Evolutionary conservation across 768 basidiomycete genomes (phyloP), one percentile per base, ranked within the genome.

Genomic region (Agaricus subrufescens): DNA sequence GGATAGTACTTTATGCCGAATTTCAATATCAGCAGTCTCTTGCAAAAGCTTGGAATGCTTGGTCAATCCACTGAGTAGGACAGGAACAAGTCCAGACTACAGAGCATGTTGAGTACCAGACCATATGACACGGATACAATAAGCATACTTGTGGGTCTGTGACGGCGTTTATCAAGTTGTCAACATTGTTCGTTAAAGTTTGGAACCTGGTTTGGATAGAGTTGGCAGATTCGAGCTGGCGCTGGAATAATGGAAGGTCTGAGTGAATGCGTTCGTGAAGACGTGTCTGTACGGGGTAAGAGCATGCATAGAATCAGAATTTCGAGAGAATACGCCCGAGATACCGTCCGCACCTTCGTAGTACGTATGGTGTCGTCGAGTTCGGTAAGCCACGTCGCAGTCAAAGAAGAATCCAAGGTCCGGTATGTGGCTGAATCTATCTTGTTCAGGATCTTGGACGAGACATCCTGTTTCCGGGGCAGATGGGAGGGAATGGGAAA

Each of bases 241-340:
- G 70, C 50, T 87, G 80, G 57, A 93, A 91, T 25, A 74, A 68
- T 11, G 83, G 80, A 14, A 83, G 70, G 67, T 91, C 80, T 14
- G 73, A 69, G 56, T 86, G 78, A 60, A 93, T 86, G 47, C 88
- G 82, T 61, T 87, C 84, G 61, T 87, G 84, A 61, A 96, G 84
- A 63, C 75, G 80, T 63, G 76, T 72, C 84, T 93, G 69, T 39
- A 62, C 14, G 60, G 45, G 61, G 57, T 53, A 62, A 50, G 47
- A 65, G 54, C 46, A 46, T 63, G 19, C 63, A 29, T 26, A 30
- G 42, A 34, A 25, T 48, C 27, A 43, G 29, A 42, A 8, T 58
- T 44, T 44, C 10, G 1, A 34, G 23, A 34, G 52, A 34, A n/a
- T 6, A 58, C 34, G 51, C 27, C 31, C 9, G 27, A 58, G 42